Evolutionary conservation across 108 stramenopile genomes (phyloP).

Genomic region (Heterococcus sp.): DNA sequence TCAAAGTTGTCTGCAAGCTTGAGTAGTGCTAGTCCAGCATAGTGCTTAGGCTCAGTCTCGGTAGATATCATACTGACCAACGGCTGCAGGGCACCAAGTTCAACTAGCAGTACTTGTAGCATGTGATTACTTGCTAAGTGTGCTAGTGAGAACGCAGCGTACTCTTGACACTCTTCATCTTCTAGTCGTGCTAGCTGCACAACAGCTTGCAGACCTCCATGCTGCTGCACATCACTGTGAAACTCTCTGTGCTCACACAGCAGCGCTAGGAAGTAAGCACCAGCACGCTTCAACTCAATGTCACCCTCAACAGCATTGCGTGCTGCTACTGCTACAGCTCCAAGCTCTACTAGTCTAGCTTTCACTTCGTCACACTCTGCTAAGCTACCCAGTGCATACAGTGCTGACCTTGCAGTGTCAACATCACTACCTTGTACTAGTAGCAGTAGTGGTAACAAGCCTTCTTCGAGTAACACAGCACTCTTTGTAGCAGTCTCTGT

Average conservation of each 20-base stretch:
- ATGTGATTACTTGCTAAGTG: constrained; percentile 71
- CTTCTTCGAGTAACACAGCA: constrained; percentile 60
- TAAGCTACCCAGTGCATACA: constrained; percentile 68
- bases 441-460: constrained; percentile 59
- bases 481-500: constrained; percentile 55
- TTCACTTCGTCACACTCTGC: constrained; percentile 65
- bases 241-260: constrained; percentile 64
- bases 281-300: constrained; percentile 70
- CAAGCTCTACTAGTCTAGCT: constrained; percentile 59
- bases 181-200: constrained; percentile 66
- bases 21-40: constrained; percentile 77
- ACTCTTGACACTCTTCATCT: constrained; percentile 74
- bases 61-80: constrained; percentile 72
- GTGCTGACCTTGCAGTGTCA: constrained; percentile 58
- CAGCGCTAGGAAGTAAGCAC: constrained; percentile 68
- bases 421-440: constrained; percentile 57
- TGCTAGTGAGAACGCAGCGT: constrained; percentile 70
- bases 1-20: constrained; percentile 82
- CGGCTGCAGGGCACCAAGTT: constrained; percentile 69
- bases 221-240: constrained; percentile 60
- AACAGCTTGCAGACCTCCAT: constrained; percentile 62
- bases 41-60: constrained; percentile 71
- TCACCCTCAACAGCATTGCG: constrained; percentile 54
- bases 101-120: constrained; percentile 65
- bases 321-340: constrained; percentile 58